phyloP scores from a whole-genome alignment of 169 alveolate species.

The Plasmodium relictum region DNA sequence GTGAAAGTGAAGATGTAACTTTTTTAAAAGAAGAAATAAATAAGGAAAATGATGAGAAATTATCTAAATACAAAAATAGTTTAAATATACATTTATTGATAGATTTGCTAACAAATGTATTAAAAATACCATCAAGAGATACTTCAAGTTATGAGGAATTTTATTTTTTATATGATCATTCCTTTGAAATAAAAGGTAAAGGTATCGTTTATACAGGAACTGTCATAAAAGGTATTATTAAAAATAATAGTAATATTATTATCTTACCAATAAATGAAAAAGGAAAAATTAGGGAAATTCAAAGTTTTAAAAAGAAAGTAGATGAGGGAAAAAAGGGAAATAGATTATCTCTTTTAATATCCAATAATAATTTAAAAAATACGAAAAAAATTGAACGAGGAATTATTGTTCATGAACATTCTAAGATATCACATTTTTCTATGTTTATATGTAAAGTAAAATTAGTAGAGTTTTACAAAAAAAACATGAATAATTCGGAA shows the following conservation, averaged over 20 bases:
- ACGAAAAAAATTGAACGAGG: slow-evolving; percentile 56
- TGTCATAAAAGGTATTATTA: slow-evolving; percentile 85
- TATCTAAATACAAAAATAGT: not conserved
- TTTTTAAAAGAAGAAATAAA: not conserved
- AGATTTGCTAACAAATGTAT: slow-evolving; percentile 49
- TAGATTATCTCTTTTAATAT: slow-evolving; percentile 58
- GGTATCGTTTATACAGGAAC: slow-evolving; percentile 94
- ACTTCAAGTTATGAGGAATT: slow-evolving; percentile 78
- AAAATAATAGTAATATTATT: not conserved
- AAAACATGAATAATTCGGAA: slow-evolving; percentile 28
- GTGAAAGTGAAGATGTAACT: not conserved
- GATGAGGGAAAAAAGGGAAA: slow-evolving; percentile 39
- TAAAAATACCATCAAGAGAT: slow-evolving; percentile 81
- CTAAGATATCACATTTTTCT: slow-evolving; percentile 36
- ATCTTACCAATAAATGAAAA: slow-evolving; percentile 31
- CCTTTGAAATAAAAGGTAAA: slow-evolving; percentile 91
- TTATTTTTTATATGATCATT: slow-evolving; percentile 91
- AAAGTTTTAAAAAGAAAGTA: slow-evolving; percentile 54
- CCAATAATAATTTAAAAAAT: slow-evolving; percentile 10
- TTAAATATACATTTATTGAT: slow-evolving; percentile 68
- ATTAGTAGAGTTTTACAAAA: slow-evolving; percentile 35
- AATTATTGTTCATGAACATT: slow-evolving; percentile 21
- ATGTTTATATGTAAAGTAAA: slow-evolving; percentile 47
- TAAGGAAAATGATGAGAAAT: not conserved
- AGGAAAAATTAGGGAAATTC: slow-evolving; percentile 67